Evolutionary conservation across 2,329 filamentous ascomycete genomes (phyloP), one percentile per base, ranked within the genome.

Genomic region (Colletotrichum destructivum): DNA sequence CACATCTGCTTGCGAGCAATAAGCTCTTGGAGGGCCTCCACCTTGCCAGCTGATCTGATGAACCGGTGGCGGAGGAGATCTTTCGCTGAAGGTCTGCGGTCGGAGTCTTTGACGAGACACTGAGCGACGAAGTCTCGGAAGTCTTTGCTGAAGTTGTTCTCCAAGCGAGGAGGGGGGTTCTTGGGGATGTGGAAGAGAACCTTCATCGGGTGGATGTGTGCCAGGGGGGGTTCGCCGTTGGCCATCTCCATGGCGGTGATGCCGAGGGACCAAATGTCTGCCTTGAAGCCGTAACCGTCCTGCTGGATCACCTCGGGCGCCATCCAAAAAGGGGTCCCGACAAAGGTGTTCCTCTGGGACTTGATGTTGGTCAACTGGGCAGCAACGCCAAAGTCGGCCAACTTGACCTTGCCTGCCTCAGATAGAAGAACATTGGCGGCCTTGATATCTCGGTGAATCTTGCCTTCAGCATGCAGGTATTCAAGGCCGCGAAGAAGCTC

Each of bases 321-420:
- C 95, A 98, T 97, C 95, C 95, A 98, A 79, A 97, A 98, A 0
- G 96, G 96, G 0, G 96, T 98, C 23, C 96, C 96, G 23, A 99
- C 96, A 78, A 99, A 98, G 0, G 96, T 99, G 82, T 98, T 96
- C 66, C 96, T 91, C 81, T 98, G 95, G 2, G 96, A 98, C 83
- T 98, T 98, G 84, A 98, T 97, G 80, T 98, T 98, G 73, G 94
- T 97, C 77, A 99, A 87, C 81, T 99, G 96, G 40, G 96, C 96
- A 9, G 96, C 96, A 52, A 99, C 96, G 71, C 96, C 96, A 79
- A 99, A 99, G 83, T 99, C 96, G 51, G 96, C 96, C 76, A 98
- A 87, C 86, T 98, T 98, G 80, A 98, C 96, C 79, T 94, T 95
- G 78, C 96, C 96, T 4, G 89, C 88, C 76, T 96, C 92, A 0